These are phyloP conservation scores for Globisporangium splendens DNA, from an alignment of 352 stramenopile genomes.

Conservation along the genomic window DNA sequence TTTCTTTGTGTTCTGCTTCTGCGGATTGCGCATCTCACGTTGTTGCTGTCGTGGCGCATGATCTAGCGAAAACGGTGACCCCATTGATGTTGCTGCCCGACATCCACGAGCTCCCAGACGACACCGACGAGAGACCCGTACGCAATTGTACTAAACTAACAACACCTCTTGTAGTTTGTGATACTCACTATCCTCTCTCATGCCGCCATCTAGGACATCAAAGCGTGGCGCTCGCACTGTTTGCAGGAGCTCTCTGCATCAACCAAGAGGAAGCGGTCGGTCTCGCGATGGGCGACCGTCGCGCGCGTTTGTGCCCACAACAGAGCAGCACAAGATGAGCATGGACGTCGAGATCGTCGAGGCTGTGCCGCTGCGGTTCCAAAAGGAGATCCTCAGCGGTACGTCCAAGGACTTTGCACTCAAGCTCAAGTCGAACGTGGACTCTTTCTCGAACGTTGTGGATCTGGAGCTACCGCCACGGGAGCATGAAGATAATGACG, in stretches of 20 bases:
- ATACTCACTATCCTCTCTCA: neutral
- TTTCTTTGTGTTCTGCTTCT: too few species aligned
- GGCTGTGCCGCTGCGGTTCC: conserved; percentile 8
- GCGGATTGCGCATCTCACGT: too few species aligned
- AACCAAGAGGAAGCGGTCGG: conserved; percentile 21
- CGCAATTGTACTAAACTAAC: neutral
- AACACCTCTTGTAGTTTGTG: too few species aligned
- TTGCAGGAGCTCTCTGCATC: conserved; percentile 27
- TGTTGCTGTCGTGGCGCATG: too few species aligned
- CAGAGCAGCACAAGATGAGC: conserved; percentile 19
- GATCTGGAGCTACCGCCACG: conserved; percentile 6
- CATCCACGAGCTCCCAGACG: conserved; percentile 10
- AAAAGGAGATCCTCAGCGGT: conserved; percentile 7
- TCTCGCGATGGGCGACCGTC: conserved; percentile 37
- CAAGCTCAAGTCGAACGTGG: conserved; percentile 39
- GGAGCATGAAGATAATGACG: neutral
- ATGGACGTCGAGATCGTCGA: conserved; percentile 24
- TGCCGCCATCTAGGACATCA: conserved; percentile 22
- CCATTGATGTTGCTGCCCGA: neutral
- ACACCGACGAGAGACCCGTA: conserved; percentile 5
- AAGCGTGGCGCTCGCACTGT: conserved; percentile 35
- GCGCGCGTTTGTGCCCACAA: conserved; percentile 25
- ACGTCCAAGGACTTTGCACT: neutral
- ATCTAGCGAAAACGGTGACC: too few species aligned
- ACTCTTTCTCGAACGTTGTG: conserved; percentile 36